Evolutionary conservation across 148 eudicot genomes (phyloP), one percentile per base, ranked within the genome.

Genomic region (Cornus florida): DNA sequence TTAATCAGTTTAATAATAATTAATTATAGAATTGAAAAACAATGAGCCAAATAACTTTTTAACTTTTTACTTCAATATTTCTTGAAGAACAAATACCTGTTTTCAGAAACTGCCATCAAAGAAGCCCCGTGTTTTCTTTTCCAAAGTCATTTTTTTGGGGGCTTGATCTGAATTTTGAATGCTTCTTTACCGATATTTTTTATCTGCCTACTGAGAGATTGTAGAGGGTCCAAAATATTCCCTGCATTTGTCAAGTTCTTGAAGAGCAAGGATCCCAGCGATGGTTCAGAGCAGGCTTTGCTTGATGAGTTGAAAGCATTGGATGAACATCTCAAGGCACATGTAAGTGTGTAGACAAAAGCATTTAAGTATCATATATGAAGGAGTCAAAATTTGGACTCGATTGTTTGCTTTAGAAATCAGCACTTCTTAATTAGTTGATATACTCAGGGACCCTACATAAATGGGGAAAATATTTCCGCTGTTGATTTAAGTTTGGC

Each of bases 401-500:
- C 5, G 1, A 62, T 19, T 19, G 8, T 16, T 62, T 62, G 66
- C 19, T 62, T 62, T n/a, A 17, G 66, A n/a, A n/a, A 62, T 17
- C 10, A 17, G 8, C 23, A 62, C 24, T 17, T 62, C 3, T 62
- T 62, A 62, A 62, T 62, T n/a, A n/a, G 66, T 62, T 24, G 23
- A 62, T 62, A 62, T 62, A 19, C 2, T 62, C 23, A 62, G 66
- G 66, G 66, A 20, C 66, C 66, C 11, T 62, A 62, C 66, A 62
- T 62, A 13, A 62, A 53, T 53, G 59, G 98, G 68, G 90, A 89
- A 60, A 90, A 85, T 22, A 75, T 95, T 75, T 77, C 89, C 79
- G 95, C 97, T 68, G 88, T 90, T 84, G 98, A 95, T 84, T 82
- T 95, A 90, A 89, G 88, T 81, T 86, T 95, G 91, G 98, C 95